A percentile compares a stretch with the other conserved stretches of the same genome.
These are phyloP conservation scores for Ehretia macrophylla DNA, from an alignment of 257 asterid species.

Conservation along the genomic window DNA sequence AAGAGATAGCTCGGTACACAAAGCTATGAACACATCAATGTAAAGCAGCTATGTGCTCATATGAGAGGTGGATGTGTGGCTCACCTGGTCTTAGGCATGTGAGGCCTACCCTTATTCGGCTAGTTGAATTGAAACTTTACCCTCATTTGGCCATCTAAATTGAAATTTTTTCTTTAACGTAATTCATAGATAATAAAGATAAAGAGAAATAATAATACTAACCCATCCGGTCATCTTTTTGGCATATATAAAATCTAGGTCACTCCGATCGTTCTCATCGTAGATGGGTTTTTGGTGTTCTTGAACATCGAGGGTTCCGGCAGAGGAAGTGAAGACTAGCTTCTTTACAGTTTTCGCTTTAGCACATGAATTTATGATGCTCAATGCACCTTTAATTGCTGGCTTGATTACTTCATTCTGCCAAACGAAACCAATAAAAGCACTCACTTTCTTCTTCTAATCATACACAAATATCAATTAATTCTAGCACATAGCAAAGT, in stretches of 20 bases:
- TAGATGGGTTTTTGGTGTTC: constrained; percentile 49
- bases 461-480: too few species aligned
- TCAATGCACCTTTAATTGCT: constrained; percentile 62
- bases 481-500: too few species aligned
- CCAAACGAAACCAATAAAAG: background rate
- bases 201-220: background rate
- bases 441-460: too few species aligned
- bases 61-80: too few species aligned
- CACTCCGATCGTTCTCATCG: constrained; percentile 72
- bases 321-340: constrained; percentile 80
- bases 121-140: too few species aligned
- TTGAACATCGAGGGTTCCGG: constrained; percentile 73
- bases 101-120: too few species aligned
- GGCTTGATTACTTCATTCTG: constrained; percentile 93
- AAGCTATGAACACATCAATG: too few species aligned
- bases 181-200: background rate
- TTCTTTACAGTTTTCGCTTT: constrained; percentile 78
- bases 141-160: too few species aligned
- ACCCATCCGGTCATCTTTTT: constrained; percentile 98
- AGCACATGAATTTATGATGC: constrained; percentile 66
- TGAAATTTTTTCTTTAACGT: too few species aligned
- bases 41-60: too few species aligned
- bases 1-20: too few species aligned
- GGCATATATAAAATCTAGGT: constrained; percentile 70
- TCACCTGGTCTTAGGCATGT: too few species aligned